These are phyloP conservation scores for Bryoerythrophyllum caledonicum DNA, from an alignment of 225 moss, liverwort and hornwort species.

Conservation along the genomic window DNA sequence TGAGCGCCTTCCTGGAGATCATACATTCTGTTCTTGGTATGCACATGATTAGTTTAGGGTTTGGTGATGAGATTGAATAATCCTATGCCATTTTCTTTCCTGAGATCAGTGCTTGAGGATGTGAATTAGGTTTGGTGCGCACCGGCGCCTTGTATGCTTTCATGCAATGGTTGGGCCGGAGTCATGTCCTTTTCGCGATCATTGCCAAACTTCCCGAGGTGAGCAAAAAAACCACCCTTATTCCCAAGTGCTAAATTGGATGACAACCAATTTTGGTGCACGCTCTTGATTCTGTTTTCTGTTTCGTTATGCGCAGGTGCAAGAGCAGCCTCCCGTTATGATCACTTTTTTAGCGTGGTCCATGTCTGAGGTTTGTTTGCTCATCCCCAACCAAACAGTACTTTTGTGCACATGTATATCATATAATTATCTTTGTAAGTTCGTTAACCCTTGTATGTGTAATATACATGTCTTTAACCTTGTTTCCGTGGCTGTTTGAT, in stretches of 20 bases:
- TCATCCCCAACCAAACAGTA: background rate
- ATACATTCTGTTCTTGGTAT: slow-evolving; percentile 71
- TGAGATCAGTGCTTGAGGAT: slow-evolving; percentile 23
- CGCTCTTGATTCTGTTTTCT: background rate
- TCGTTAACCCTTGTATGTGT: no score
- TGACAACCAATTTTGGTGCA: background rate
- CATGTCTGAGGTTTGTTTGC: slow-evolving; percentile 67
- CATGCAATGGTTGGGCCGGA: slow-evolving; percentile 91
- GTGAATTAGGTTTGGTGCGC: slow-evolving; percentile 70
- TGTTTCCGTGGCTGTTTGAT: slow-evolving; percentile 20
- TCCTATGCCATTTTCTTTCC: background rate
- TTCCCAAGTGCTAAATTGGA: background rate
- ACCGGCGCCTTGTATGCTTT: slow-evolving; percentile 60
- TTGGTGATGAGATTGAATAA: background rate
- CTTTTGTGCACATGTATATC: background rate
- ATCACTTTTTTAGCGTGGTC: slow-evolving; percentile 82
- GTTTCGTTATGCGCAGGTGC: slow-evolving; percentile 47
- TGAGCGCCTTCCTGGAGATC: slow-evolving; percentile 71
- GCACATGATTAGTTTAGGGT: slow-evolving; percentile 6
- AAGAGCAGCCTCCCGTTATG: slow-evolving; percentile 59
- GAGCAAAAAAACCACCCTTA: slow-evolving; percentile 4
- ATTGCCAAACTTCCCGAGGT: slow-evolving; percentile 77
- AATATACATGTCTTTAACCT: no score
- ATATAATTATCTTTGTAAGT: no score
- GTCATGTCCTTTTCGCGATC: slow-evolving; percentile 71